Evolutionary conservation across 768 basidiomycete species (phyloP).

Genomic region (Pilatotrama ljubarskyi): DNA sequence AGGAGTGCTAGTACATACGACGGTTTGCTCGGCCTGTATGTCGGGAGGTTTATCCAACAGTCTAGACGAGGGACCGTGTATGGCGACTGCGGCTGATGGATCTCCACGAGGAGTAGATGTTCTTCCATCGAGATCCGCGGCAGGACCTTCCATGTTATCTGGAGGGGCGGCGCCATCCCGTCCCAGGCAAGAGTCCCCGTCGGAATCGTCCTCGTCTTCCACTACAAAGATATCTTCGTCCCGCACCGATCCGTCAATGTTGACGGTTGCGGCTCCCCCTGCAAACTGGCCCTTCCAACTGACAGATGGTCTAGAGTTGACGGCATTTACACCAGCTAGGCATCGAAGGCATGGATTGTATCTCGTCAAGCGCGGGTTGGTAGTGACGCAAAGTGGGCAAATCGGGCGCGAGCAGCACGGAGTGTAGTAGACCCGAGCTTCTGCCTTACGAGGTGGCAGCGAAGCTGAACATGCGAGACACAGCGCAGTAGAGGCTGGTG

Average conservation of each 20-base stretch:
- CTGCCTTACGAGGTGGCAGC: conserved; percentile 25
- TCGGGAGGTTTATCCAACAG: too few species aligned
- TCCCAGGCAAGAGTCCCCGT: conserved; percentile 1
- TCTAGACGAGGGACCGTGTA: neutral
- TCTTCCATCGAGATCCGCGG: too few species aligned
- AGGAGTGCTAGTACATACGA: neutral
- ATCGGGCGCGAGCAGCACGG: conserved; percentile 67
- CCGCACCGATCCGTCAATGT: conserved; percentile 54
- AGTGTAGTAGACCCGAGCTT: conserved; percentile 46
- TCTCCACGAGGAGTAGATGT: neutral
- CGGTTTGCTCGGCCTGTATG: too few species aligned
- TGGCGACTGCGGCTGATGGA: neutral
- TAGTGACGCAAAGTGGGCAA: conserved; percentile 55
- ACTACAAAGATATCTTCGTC: conserved; percentile 68
- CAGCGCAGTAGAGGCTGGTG: conserved; percentile 6
- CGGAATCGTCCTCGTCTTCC: conserved; percentile 56
- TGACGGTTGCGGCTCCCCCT: conserved; percentile 23
- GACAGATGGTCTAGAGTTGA: conserved; percentile 6
- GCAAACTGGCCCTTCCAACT: conserved; percentile 15
- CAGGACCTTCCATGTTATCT: too few species aligned
- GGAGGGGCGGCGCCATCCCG: too few species aligned
- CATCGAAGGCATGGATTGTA: conserved; percentile 77
- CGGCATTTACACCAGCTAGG: conserved; percentile 46
- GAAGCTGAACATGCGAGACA: conserved; percentile 33
- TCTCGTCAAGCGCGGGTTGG: conserved; percentile 62